Conservation (phyloP, 306 rosid species). For the Herpetospermum pedunculosum region DNA sequence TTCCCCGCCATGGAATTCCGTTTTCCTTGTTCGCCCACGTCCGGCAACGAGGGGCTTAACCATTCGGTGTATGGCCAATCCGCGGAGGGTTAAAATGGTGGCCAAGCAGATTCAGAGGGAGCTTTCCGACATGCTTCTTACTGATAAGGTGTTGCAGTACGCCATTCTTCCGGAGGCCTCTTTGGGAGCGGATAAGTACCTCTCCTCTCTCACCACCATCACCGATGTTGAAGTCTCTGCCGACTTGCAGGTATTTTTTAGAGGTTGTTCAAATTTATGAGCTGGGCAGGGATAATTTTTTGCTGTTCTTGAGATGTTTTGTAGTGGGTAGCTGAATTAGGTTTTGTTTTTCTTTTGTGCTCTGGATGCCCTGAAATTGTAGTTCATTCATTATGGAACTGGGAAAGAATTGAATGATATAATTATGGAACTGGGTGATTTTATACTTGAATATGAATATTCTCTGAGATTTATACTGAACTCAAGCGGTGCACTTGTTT, state of each 20-base stretch:
- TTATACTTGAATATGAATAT: neutral
- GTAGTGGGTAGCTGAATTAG: neutral
- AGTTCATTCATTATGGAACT: neutral
- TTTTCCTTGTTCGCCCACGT: neutral
- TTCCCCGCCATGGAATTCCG: constrained; percentile 19
- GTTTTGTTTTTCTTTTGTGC: neutral
- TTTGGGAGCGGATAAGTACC: constrained; percentile 75
- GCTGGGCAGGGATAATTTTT: neutral
- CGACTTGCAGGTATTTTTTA: constrained; percentile 61
- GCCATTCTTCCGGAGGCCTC: constrained; percentile 86
- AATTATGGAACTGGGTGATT: neutral
- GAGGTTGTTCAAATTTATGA: neutral
- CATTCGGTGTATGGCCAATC: constrained; percentile 76
- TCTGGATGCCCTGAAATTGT: neutral
- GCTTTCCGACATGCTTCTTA: constrained; percentile 79
- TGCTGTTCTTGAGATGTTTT: neutral
- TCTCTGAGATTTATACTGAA: neutral
- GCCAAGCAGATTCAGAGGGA: constrained; percentile 84
- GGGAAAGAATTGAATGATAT: constrained; percentile 4
- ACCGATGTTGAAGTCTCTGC: constrained; percentile 75
- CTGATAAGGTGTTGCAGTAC: constrained; percentile 61
- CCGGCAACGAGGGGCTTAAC: constrained; percentile 14
- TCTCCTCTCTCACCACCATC: constrained; percentile 82
- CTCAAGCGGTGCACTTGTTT: neutral
- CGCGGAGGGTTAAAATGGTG: constrained; percentile 88